Evolutionary conservation across 2,329 filamentous ascomycete genomes (phyloP).

Genomic region (Nemania sp.): DNA sequence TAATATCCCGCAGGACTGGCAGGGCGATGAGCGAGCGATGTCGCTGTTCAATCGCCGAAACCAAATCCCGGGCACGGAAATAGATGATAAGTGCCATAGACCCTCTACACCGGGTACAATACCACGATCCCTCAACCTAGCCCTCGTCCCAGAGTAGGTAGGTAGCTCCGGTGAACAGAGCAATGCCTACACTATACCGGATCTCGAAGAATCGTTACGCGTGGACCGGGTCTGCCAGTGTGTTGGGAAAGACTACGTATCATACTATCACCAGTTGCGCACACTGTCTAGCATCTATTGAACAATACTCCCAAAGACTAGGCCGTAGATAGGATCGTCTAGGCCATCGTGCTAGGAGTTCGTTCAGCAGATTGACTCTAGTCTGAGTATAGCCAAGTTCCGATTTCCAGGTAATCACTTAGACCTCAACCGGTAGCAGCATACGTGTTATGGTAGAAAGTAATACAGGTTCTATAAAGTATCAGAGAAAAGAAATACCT

Average conservation of each 20-base stretch:
- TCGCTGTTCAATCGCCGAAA: constrained; percentile 33
- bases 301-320: neutral
- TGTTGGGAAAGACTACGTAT: neutral
- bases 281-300: neutral
- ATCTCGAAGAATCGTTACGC: neutral
- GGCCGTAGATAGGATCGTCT: neutral
- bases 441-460: neutral
- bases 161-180: neutral
- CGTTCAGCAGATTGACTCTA: neutral
- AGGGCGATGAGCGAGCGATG: constrained; percentile 22
- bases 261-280: neutral
- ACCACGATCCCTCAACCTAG: constrained; percentile 2
- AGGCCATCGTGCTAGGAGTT: neutral
- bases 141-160: neutral
- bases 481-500: too few species aligned
- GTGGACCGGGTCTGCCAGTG: neutral
- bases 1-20: constrained; percentile 9
- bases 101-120: constrained; percentile 8
- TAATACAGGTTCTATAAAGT: neutral
- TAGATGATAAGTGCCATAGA: neutral
- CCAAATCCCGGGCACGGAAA: constrained; percentile 36
- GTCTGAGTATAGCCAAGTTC: neutral
- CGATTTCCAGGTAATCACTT: neutral
- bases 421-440: neutral
- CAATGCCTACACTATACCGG: neutral